Evolutionary conservation across 140 eudicot genomes (phyloP), one percentile per base, ranked within the genome.

Genomic region (Ambrosia hybrid): DNA sequence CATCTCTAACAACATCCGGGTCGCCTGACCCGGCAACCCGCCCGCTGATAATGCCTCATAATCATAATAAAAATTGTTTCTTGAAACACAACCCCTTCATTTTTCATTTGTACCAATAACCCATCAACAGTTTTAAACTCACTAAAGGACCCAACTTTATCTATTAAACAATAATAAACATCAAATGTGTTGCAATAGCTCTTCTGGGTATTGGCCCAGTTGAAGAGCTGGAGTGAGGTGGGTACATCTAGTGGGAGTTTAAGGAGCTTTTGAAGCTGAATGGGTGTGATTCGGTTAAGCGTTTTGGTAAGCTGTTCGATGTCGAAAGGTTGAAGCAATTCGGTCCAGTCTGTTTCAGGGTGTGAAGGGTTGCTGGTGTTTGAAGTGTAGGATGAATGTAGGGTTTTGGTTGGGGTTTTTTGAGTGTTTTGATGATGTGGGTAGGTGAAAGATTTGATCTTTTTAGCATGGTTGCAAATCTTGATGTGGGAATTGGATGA

Each of bases 21-120:
- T 88, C 2, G 99, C 93, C 71, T 88, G 96, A 73, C 99, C 99
- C 34, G 99, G 99, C 65, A 94, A 84, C 70, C 88, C 90, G 96
- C 99, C 68, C 73, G 84, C 9, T 86, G 96, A 57, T 86, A 94
- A 62, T 81, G 83, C 84, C 84, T 84, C 90, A 94, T 89, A 45
- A 90, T 69, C 77, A 81, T 84, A 74, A 94, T 82, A 41, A 94
- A 94, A 39, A 94, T 73, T 13, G 89, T 76, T 79, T 95, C 99
- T 65, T 67, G 79, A 73, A 86, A 86, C 68, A 83, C 90, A 13
- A 86, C 51, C 49, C 78, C 89, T 46, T 91, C 96, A 13, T 84
- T 86, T 78, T 88, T 95, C 99, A 95, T 91, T 80, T 80, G 95
- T 81, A 85, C 52, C 60, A 95, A 75, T 74, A 95, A 80, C 52